phyloP scores from a whole-genome alignment of 2,329 filamentous ascomycete species.

The Beauveria rudraprayagi region DNA sequence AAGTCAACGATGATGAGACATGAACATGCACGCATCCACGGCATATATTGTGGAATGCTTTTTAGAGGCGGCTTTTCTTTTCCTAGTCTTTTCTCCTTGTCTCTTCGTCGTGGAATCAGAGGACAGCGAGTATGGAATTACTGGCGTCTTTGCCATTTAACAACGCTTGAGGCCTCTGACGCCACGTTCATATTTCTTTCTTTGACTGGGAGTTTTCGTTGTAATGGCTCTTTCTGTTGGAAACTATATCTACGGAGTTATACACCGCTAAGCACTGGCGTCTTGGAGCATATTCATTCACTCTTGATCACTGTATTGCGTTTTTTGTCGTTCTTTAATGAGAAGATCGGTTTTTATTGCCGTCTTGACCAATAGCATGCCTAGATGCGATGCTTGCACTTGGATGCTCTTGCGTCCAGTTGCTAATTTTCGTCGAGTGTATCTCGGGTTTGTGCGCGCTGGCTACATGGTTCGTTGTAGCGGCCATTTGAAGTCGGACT shows the following conservation, averaged over 20 bases:
- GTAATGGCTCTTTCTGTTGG: constrained; percentile 14
- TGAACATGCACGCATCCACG: constrained; percentile 6
- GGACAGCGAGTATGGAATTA: neutral
- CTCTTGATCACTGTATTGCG: neutral
- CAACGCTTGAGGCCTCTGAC: neutral
- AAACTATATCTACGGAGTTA: constrained; percentile 8
- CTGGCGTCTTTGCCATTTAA: neutral
- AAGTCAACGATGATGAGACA: constrained; percentile 13
- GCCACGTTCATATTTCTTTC: constrained; percentile 8
- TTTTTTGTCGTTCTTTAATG: neutral
- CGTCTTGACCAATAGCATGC: no score
- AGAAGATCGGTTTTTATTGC: neutral
- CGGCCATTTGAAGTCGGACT: no score
- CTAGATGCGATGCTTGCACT: no score
- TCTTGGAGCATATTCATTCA: constrained; percentile 8
- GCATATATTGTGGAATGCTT: constrained; percentile 11
- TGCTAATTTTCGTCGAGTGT: no score
- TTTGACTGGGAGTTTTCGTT: neutral
- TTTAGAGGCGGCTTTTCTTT: constrained; percentile 12
- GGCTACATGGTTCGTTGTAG: no score
- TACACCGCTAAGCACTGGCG: constrained; percentile 11
- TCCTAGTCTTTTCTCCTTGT: constrained; percentile 1
- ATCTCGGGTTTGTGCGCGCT: no score
- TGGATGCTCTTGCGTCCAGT: no score
- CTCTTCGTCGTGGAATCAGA: neutral